phyloP scores from a whole-genome alignment of 305 asterid genomes.

The Ajuga reptans region DNA sequence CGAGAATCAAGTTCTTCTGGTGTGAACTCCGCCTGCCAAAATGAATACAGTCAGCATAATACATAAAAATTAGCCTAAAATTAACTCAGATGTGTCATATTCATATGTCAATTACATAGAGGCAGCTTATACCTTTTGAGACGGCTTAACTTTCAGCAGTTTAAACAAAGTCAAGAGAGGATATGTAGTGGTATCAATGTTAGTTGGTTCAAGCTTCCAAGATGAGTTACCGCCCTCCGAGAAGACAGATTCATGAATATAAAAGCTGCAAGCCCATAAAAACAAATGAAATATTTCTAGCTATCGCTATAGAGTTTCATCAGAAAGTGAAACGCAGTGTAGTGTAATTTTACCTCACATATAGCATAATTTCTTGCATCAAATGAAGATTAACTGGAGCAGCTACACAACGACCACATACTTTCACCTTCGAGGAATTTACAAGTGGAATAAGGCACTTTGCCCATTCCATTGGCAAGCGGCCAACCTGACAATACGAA shows the following conservation, averaged over 20 bases:
- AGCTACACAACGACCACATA: slow-evolving; percentile 63
- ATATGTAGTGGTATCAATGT: slow-evolving; percentile 49
- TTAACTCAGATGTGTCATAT: no score
- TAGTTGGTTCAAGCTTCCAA: slow-evolving; percentile 66
- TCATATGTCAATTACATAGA: neutral
- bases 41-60: neutral
- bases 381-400: slow-evolving; percentile 54
- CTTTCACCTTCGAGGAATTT: slow-evolving; percentile 64
- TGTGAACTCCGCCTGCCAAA: slow-evolving; percentile 58
- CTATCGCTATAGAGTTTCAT: neutral
- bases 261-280: slow-evolving; percentile 35
- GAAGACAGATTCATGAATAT: slow-evolving; percentile 56
- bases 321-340: neutral
- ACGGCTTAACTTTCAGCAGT: slow-evolving; percentile 49
- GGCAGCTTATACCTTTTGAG: slow-evolving; percentile 43
- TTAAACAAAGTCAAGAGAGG: slow-evolving; percentile 61
- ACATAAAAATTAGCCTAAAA: neutral
- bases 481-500: slow-evolving; percentile 52
- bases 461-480: slow-evolving; percentile 87
- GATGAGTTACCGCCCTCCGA: slow-evolving; percentile 42
- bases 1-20: slow-evolving; percentile 71
- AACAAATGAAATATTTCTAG: neutral
- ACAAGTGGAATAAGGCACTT: slow-evolving; percentile 78
- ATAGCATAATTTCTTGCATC: slow-evolving; percentile 76
- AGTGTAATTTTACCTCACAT: slow-evolving; percentile 48